Base-by-base conservation (phyloP, 139 green algal genomes). In the Raphidocelis subcapitata region DNA sequence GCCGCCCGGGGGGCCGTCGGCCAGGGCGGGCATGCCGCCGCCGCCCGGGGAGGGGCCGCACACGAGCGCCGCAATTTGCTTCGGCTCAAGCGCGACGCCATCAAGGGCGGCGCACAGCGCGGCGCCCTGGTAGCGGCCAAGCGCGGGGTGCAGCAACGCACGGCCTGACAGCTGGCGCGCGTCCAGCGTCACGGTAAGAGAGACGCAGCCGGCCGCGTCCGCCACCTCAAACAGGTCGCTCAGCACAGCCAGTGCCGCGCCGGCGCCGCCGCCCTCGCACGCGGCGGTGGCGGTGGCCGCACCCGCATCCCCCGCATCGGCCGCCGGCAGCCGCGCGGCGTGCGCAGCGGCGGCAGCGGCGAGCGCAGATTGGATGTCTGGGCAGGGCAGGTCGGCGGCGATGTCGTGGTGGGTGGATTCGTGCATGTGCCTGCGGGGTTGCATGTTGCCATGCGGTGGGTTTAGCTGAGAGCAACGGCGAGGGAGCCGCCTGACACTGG, bases 111-210 rank as follows among this genome's bases (percentile, higher is more conserved):
- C 67, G 41, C 82, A 91, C 51, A 95, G 46, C 14, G 87, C 81
- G 5, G 88, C 88, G 75, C 77, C 77, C 51, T 93, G 88, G 73
- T 87, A 86, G 0, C 36, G 65, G 5, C 75, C 82, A 4, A 94
- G 80, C 1, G 80, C 82, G 1, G 87, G 83, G 29, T 82, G 76
- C 62, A 94, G 79, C 65, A 94, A 64, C 21, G 79, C 87, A 70
- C 85, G 76, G 4, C 46, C 44, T 0, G 65, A 31, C 63, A 92
- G 84, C 24, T 74, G 64, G 18, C 79, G 73, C 18, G 18, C 5
- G 69, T 94, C 88, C 46, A 89, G 72, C 62, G 80, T 32, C 10
- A 93, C 23, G 18, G 85, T 65, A 71, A 91, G 8, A 0, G 24
- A 1, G 2, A 59, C 28, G 24, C 74, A 63, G 5, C 84, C 82